phyloP scores from a whole-genome alignment of 2,329 filamentous ascomycete genomes.

The Sphaerulina populicola region DNA sequence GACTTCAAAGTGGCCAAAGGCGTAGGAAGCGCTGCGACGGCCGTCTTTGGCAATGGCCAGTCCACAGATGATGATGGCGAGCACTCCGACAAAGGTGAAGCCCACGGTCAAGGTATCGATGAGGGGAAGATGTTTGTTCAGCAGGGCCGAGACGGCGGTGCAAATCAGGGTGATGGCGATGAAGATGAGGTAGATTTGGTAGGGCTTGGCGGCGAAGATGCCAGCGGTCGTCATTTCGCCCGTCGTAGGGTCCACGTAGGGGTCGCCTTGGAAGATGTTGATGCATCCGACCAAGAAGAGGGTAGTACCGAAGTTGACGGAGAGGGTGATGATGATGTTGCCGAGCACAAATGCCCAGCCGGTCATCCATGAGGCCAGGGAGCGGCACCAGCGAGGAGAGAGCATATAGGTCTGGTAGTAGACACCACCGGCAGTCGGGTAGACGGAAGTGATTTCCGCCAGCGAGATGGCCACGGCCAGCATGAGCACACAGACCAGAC shows the following conservation, averaged over 20 bases:
- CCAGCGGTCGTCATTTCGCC: constrained; percentile 34
- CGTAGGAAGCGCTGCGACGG: constrained; percentile 53
- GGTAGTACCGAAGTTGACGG: constrained; percentile 67
- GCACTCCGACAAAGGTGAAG: constrained; percentile 64
- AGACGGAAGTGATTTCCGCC: constrained; percentile 59
- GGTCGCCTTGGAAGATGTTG: constrained; percentile 45
- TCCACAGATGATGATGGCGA: constrained; percentile 55
- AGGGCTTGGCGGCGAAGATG: constrained; percentile 39
- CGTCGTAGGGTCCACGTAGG: background rate
- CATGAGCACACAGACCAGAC: constrained; percentile 60
- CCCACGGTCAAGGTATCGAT: constrained; percentile 66
- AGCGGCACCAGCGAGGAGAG: constrained; percentile 52
- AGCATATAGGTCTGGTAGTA: constrained; percentile 76
- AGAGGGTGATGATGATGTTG: constrained; percentile 73
- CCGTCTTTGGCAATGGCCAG: constrained; percentile 62
- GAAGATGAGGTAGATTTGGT: constrained; percentile 45
- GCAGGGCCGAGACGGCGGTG: constrained; percentile 46
- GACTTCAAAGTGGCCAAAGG: constrained; percentile 60
- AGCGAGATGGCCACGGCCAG: constrained; percentile 62
- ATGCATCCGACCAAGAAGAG: constrained; percentile 48
- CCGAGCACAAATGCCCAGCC: constrained; percentile 71
- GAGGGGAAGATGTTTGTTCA: constrained; percentile 47
- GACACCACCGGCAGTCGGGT: constrained; percentile 57
- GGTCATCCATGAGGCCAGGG: constrained; percentile 60
- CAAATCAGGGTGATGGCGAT: constrained; percentile 43